A percentile compares a stretch with the other conserved stretches of the same genome.
Evolutionary conservation across 164 flowering plant species (phyloP).

Genomic region (Vitis rotundifolia): DNA sequence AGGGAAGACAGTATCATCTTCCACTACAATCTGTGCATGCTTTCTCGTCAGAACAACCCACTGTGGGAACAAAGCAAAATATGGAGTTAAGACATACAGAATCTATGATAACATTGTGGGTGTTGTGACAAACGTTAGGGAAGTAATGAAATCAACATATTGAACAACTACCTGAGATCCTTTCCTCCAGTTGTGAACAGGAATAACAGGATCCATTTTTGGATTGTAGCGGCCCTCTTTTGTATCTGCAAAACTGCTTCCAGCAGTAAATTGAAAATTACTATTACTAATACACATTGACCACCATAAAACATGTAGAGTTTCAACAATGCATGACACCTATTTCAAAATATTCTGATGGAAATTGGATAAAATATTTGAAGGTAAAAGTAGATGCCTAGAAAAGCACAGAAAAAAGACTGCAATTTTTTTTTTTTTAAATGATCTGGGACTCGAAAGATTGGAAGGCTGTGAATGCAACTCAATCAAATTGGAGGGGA

Average conservation of each 20-base stretch:
- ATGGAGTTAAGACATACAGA: conserved; percentile 1
- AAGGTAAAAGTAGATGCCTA: neutral
- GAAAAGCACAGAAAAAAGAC: neutral
- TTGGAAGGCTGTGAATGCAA: no score
- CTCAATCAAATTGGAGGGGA: no score
- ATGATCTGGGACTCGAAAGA: no score
- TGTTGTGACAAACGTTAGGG: conserved; percentile 2
- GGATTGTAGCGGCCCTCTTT: conserved; percentile 97
- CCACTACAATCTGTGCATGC: conserved; percentile 79
- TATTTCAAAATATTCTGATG: neutral
- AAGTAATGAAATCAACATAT: neutral
- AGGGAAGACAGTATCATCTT: conserved; percentile 69
- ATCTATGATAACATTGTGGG: neutral
- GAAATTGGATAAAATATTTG: neutral
- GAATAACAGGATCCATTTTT: conserved; percentile 83
- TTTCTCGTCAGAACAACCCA: conserved; percentile 90
- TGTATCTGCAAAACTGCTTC: conserved; percentile 87
- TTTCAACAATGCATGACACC: neutral
- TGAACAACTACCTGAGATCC: conserved; percentile 84
- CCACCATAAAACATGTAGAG: conserved; percentile 1
- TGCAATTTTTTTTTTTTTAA: no score
- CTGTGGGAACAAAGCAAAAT: conserved; percentile 39
- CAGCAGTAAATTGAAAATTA: conserved; percentile 18
- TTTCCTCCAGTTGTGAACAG: conserved; percentile 92
- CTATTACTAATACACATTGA: neutral